These are phyloP conservation scores for Lactarius hatsudake DNA, from an alignment of 768 basidiomycete genomes.

Conservation along the genomic window DNA sequence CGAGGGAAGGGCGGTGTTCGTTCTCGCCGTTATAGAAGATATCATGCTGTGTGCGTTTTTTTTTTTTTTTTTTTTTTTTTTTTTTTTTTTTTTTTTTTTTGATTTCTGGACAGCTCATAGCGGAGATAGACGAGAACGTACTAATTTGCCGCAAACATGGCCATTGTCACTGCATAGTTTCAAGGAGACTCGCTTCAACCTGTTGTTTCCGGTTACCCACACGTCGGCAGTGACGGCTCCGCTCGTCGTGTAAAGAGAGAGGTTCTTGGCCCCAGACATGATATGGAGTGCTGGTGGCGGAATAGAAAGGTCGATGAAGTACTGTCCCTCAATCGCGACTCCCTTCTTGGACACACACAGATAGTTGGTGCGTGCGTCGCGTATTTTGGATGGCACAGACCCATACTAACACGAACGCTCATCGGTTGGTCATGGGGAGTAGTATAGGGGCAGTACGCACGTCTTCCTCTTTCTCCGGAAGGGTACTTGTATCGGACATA, in stretches of 20 bases:
- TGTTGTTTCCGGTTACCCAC: neutral
- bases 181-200: neutral
- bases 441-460: neutral
- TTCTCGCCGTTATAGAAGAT: neutral
- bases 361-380: neutral
- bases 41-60: conserved; percentile 2
- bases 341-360: neutral
- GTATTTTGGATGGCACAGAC: neutral
- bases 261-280: neutral
- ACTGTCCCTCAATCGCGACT: neutral
- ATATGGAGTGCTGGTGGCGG: neutral
- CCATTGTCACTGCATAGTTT: conserved; percentile 1
- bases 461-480: neutral
- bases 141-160: neutral
- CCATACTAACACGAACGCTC: neutral
- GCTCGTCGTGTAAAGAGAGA: conserved; percentile 7
- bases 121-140: neutral
- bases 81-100: too few species aligned
- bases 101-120: neutral
- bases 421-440: neutral
- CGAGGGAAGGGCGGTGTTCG: neutral
- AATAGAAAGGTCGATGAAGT: conserved; percentile 8
- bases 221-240: conserved; percentile 7
- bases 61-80: too few species aligned
- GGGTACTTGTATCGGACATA: neutral